These are phyloP conservation scores for Boletellus ananas DNA, from an alignment of 768 basidiomycete genomes.

Conservation along the genomic window DNA sequence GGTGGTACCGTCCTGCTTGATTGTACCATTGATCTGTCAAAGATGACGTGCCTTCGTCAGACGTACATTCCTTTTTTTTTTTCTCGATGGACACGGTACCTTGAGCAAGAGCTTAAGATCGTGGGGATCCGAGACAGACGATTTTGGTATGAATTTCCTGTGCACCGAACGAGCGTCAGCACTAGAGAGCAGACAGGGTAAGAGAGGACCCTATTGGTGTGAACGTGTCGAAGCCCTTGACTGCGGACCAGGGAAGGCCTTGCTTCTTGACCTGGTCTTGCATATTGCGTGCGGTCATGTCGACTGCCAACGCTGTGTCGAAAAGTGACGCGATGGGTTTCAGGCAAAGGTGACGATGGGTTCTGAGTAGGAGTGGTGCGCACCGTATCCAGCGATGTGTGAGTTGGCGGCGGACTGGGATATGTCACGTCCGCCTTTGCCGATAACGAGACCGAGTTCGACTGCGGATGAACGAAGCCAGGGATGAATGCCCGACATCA, in stretches of 20 bases:
- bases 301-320: constrained; percentile 77
- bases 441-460: constrained; percentile 96
- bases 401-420: constrained; percentile 63
- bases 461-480: constrained; percentile 41
- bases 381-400: constrained; percentile 92
- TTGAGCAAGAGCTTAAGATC: constrained; percentile 74
- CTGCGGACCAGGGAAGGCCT: constrained; percentile 96
- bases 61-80: too few species aligned
- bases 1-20: constrained; percentile 84
- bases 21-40: constrained; percentile 71
- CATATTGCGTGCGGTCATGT: constrained; percentile 95
- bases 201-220: constrained; percentile 73
- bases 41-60: background rate
- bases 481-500: background rate
- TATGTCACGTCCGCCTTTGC: constrained; percentile 82
- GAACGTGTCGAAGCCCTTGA: constrained; percentile 97
- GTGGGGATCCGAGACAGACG: constrained; percentile 63
- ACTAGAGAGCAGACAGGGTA: background rate
- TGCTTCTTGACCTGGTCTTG: constrained; percentile 91
- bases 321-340: too few species aligned
- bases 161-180: constrained; percentile 3
- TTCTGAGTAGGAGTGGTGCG: constrained; percentile 11
- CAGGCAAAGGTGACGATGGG: too few species aligned
- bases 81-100: constrained; percentile 34
- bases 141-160: constrained; percentile 81